phyloP scores from a whole-genome alignment of 768 basidiomycete species.

The Rhizopogon rudus region DNA sequence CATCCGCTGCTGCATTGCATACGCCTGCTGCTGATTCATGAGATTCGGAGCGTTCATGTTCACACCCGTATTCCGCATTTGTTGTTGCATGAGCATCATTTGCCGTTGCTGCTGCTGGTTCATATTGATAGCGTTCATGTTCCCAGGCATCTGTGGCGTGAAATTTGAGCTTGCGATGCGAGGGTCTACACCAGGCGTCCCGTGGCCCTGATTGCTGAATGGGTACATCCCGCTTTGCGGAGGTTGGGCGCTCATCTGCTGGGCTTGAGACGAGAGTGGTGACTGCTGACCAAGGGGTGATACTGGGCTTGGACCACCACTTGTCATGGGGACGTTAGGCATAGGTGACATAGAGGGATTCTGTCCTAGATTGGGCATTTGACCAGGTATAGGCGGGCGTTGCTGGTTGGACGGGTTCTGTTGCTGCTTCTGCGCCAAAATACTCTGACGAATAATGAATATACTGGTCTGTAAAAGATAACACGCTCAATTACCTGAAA shows the following conservation, averaged over 20 bases:
- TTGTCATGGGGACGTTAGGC: slow-evolving; percentile 20
- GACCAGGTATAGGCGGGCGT: slow-evolving; percentile 17
- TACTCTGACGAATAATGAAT: slow-evolving; percentile 4
- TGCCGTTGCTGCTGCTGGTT: slow-evolving; percentile 43
- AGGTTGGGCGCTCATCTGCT: slow-evolving; percentile 23
- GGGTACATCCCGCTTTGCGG: slow-evolving; percentile 28
- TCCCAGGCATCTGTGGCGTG: slow-evolving; percentile 24
- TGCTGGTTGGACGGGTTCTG: slow-evolving; percentile 19
- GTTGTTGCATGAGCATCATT: slow-evolving; percentile 35
- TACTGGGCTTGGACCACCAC: slow-evolving; percentile 24
- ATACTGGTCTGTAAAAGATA: slow-evolving; percentile 3
- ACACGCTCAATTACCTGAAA: slow-evolving; percentile 38
- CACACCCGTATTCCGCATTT: slow-evolving; percentile 23
- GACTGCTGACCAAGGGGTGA: slow-evolving; percentile 25
- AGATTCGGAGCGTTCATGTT: slow-evolving; percentile 21
- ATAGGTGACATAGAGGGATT: slow-evolving; percentile 21
- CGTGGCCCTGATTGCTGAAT: slow-evolving; percentile 17
- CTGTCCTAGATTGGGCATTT: slow-evolving; percentile 27
- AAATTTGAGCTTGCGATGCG: slow-evolving; percentile 25
- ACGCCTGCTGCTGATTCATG: slow-evolving; percentile 31
- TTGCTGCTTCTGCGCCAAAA: slow-evolving; percentile 22
- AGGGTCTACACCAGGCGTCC: slow-evolving; percentile 24
- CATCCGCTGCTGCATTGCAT: slow-evolving; percentile 37
- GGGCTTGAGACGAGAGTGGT: slow-evolving; percentile 23
- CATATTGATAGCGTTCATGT: slow-evolving; percentile 22